A percentile compares a stretch with the other conserved stretches of the same genome.
Evolutionary conservation across 1,139 yeast species (phyloP).

Genomic region (Torulaspora globosa): DNA sequence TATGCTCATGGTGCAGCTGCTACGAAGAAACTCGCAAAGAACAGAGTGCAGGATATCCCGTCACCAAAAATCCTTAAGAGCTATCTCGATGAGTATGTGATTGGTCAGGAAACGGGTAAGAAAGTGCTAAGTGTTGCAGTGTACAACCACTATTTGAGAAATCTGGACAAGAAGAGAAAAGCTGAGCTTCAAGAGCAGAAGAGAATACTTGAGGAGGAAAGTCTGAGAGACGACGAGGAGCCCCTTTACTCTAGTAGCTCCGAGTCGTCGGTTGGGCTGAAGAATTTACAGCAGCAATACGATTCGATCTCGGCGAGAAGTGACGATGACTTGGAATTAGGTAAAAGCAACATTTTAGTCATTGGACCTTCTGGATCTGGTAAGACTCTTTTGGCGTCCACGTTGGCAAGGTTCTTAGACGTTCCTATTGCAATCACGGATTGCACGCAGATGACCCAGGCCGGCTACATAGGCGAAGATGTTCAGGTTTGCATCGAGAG

Average conservation of each 20-base stretch:
- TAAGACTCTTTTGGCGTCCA: slow-evolving; percentile 50
- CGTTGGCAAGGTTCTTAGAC: slow-evolving; percentile 46
- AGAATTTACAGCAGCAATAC: slow-evolving; percentile 32
- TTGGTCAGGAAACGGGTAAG: slow-evolving; percentile 51
- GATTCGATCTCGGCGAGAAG: slow-evolving; percentile 23
- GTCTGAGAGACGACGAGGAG: slow-evolving; percentile 18
- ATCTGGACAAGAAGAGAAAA: slow-evolving; percentile 39
- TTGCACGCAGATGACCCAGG: slow-evolving; percentile 54
- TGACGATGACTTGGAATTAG: slow-evolving; percentile 41
- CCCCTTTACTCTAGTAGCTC: slow-evolving; percentile 19
- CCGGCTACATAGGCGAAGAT: slow-evolving; percentile 58
- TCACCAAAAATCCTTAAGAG: slow-evolving; percentile 44
- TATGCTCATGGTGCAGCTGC: slow-evolving; percentile 10
- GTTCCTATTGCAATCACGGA: slow-evolving; percentile 54
- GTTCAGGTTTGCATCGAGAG: slow-evolving; percentile 51
- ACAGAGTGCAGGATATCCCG: slow-evolving; percentile 34
- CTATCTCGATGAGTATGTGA: slow-evolving; percentile 46
- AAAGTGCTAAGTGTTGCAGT: slow-evolving; percentile 55
- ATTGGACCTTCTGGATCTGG: slow-evolving; percentile 59
- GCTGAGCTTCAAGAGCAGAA: slow-evolving; percentile 23
- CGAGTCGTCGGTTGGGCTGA: slow-evolving; percentile 35
- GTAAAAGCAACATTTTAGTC: slow-evolving; percentile 49
- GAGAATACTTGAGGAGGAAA: slow-evolving; percentile 20
- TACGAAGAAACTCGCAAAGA: slow-evolving; percentile 18
- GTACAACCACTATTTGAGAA: slow-evolving; percentile 48